Evolutionary conservation across 306 rosid species (phyloP), one percentile per base, ranked within the genome.

Genomic region (Cucurbita moschata): DNA sequence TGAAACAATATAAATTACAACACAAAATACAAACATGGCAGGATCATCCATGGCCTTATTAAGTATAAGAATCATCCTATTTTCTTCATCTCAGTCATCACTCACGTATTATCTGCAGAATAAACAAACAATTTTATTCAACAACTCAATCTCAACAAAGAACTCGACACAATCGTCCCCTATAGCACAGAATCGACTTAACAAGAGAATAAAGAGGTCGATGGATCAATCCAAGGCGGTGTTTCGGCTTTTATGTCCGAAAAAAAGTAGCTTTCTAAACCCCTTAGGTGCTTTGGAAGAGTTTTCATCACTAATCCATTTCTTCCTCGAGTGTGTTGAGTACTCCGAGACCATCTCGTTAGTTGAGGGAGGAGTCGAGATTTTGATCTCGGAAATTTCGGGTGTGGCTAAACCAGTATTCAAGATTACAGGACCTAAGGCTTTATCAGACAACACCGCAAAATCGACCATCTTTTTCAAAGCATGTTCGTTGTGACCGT

Each of bases 261-360:
- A 94, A 85, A 91, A 81, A 57, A 94, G 96, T 78, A 94, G 97
- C 88, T 87, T 94, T 50, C 94, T 89, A 44, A 91, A 88, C 69
- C 97, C 99, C 77, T 86, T 94, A 21, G 84, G 81, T 1, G 91
- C 81, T 81, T 94, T 94, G 4, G 97, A 82, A 65, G 91, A 79
- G 84, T 83, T 86, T 69, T 89, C 96, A n/a, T 79, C 96, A 35
- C 82, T 86, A 74, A 81, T 88, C 99, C 99, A 94, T 82, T 94
- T 94, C 92, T 91, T 94, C 85, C 97, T 85, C 61, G 92, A 83
- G 77, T 86, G 88, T 69, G 54, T 21, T 21, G 70, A 57, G 50
- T 81, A 58, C 79, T 86, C 97, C 1, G 78, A 51, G 39, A 47
- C 74, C 75, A 61, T 80, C 72, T 78, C 87, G 58, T 77, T 76